A percentile compares a stretch with the other conserved stretches of the same genome.
phyloP scores from a whole-genome alignment of 2,329 filamentous ascomycete species.

The Aspergillus sp. region DNA sequence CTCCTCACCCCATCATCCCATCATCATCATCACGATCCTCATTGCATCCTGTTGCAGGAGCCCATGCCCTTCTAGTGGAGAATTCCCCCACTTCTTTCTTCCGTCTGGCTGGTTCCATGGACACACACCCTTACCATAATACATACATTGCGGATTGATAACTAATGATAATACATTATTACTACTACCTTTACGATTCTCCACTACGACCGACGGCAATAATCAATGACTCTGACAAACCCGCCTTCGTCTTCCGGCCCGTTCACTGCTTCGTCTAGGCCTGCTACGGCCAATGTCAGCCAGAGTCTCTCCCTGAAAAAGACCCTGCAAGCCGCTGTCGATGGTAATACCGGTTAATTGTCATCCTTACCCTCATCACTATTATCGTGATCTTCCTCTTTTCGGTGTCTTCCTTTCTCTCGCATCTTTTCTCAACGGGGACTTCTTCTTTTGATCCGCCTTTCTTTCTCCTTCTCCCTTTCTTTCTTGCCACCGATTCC shows the following conservation, averaged over 20 bases:
- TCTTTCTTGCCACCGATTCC: slow-evolving; percentile 1
- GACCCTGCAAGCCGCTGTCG: slow-evolving; percentile 43
- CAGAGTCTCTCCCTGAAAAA: slow-evolving; percentile 41
- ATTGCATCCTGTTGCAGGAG: background rate
- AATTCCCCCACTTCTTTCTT: background rate
- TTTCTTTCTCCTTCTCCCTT: slow-evolving; percentile 7
- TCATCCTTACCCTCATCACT: slow-evolving; percentile 8
- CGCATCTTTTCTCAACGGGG: slow-evolving; percentile 2
- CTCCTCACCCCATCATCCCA: background rate
- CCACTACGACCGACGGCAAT: slow-evolving; percentile 8
- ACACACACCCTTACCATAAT: background rate
- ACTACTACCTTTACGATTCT: background rate
- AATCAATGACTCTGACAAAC: slow-evolving; percentile 43
- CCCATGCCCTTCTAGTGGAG: slow-evolving; percentile 2
- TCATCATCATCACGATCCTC: background rate
- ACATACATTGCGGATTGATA: background rate
- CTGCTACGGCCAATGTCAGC: slow-evolving; percentile 28
- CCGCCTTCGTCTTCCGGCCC: slow-evolving; percentile 40
- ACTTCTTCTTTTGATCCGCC: background rate
- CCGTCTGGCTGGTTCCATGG: slow-evolving; percentile 4
- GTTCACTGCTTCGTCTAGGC: slow-evolving; percentile 37
- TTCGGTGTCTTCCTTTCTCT: slow-evolving; percentile 14
- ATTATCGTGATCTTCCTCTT: slow-evolving; percentile 7
- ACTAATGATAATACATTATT: slow-evolving; percentile 2
- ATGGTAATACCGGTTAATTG: slow-evolving; percentile 41